Percentiles rank a stretch among this genome's conserved stretches.
These are phyloP conservation scores for Clonostachys rosea DNA, from an alignment of 2,329 filamentous ascomycete genomes.

Conservation along the genomic window DNA sequence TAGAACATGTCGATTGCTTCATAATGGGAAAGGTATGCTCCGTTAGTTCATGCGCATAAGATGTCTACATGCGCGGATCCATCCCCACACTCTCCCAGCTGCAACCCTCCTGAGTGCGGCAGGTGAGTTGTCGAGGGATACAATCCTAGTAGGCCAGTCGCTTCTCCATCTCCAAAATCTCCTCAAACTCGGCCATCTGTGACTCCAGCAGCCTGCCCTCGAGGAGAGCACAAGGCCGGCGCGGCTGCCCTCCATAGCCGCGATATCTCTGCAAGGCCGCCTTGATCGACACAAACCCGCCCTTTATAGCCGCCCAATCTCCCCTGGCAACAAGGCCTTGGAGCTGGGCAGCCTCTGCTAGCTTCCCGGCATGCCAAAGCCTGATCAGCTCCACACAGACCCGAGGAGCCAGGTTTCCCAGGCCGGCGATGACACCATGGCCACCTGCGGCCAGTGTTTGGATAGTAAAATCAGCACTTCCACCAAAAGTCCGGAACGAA, in stretches of 20 bases:
- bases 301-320: slow-evolving; percentile 67
- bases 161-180: slow-evolving; percentile 17
- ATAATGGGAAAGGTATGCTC: too few species aligned
- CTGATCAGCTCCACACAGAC: slow-evolving; percentile 57
- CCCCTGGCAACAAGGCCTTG: slow-evolving; percentile 61
- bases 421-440: slow-evolving; percentile 66
- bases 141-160: background rate
- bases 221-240: slow-evolving; percentile 39
- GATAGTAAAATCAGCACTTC: slow-evolving; percentile 69
- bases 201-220: slow-evolving; percentile 13
- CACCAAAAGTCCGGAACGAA: slow-evolving; percentile 64
- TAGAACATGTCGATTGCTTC: too few species aligned
- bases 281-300: slow-evolving; percentile 67
- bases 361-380: slow-evolving; percentile 54
- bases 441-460: slow-evolving; percentile 67
- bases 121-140: background rate
- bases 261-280: slow-evolving; percentile 56
- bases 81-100: too few species aligned
- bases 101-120: too few species aligned
- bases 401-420: slow-evolving; percentile 66
- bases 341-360: slow-evolving; percentile 54
- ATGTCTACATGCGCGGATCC: too few species aligned
- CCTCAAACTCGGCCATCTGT: slow-evolving; percentile 18
- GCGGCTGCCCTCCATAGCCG: slow-evolving; percentile 58
- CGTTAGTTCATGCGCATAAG: too few species aligned